Conservation (phyloP, 306 rosid genomes). For the Begonia fuchsioides region DNA sequence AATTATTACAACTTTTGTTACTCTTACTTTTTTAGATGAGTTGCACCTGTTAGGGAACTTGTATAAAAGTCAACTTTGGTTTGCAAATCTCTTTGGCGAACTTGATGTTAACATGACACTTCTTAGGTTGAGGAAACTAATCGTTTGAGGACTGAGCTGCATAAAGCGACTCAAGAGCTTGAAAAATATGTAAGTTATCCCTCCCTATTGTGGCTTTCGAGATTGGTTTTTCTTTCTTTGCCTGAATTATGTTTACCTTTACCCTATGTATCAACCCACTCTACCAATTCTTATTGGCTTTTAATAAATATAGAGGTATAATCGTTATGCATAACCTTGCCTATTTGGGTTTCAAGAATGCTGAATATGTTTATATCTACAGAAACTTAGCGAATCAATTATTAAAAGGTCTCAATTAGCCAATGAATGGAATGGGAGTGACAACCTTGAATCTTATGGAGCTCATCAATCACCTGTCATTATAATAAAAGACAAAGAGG, state of each 20-base stretch:
- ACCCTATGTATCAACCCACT: too few relatives aligned
- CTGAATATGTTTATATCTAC: slow-evolving; percentile 10
- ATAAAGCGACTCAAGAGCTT: slow-evolving; percentile 36
- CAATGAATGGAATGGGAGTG: slow-evolving; percentile 33
- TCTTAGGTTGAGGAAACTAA: slow-evolving; percentile 63
- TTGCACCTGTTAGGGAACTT: too few relatives aligned
- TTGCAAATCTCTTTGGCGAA: too few relatives aligned
- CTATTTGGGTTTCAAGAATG: background rate
- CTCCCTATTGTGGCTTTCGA: background rate
- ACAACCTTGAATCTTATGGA: slow-evolving; percentile 27
- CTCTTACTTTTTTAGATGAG: too few relatives aligned
- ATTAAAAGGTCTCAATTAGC: slow-evolving; percentile 22
- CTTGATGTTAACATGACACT: background rate
- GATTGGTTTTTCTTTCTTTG: too few relatives aligned
- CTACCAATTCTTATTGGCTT: too few relatives aligned
- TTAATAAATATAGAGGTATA: too few relatives aligned
- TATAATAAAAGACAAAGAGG: slow-evolving; percentile 20
- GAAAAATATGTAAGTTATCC: slow-evolving; percentile 50
- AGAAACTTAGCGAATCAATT: slow-evolving; percentile 44
- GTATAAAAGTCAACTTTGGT: too few relatives aligned
- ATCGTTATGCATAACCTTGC: too few relatives aligned
- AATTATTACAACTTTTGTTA: too few relatives aligned
- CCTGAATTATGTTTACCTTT: too few relatives aligned
- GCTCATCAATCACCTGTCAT: slow-evolving; percentile 26
- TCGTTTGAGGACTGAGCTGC: slow-evolving; percentile 56